Percentiles rank a stretch among this genome's conserved stretches.
These are phyloP conservation scores for Aquilaria agallochum DNA, from an alignment of 441 rosid genomes.

Conservation along the genomic window DNA sequence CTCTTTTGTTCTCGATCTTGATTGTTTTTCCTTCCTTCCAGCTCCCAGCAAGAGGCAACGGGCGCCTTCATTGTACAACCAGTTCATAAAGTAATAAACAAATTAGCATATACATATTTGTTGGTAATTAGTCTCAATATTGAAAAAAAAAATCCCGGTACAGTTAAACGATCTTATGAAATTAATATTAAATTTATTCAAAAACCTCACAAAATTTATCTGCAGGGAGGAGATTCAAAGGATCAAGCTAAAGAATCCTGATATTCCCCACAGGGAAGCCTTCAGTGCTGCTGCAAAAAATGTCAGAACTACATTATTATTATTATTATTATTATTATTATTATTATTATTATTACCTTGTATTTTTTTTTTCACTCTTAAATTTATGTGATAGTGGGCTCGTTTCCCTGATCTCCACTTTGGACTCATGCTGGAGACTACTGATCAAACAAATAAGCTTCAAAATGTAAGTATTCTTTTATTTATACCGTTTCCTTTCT, in stretches of 20 bases:
- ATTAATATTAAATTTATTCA: neutral
- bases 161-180: too few species aligned
- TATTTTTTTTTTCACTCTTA: neutral
- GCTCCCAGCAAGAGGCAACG: slow-evolving; percentile 23
- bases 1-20: neutral
- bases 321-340: neutral
- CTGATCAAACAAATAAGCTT: slow-evolving; percentile 5
- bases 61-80: slow-evolving; percentile 22
- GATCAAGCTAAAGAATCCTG: slow-evolving; percentile 48
- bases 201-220: neutral
- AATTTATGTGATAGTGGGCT: slow-evolving; percentile 15
- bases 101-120: too few species aligned
- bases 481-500: neutral
- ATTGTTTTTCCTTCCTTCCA: neutral
- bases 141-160: too few species aligned
- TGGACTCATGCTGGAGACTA: slow-evolving; percentile 18
- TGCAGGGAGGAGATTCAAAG: slow-evolving; percentile 50
- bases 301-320: slow-evolving; percentile 20
- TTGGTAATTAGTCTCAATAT: too few species aligned
- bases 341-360: neutral
- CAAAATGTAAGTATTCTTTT: slow-evolving; percentile 6
- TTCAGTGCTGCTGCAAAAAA: slow-evolving; percentile 58
- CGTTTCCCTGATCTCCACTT: slow-evolving; percentile 20
- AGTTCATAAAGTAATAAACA: slow-evolving; percentile 19
- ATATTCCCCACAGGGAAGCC: slow-evolving; percentile 47